A percentile compares a stretch with the other conserved stretches of the same genome.
phyloP scores from a whole-genome alignment of 495 filamentous ascomycete species.

The Aspergillus diversus region DNA sequence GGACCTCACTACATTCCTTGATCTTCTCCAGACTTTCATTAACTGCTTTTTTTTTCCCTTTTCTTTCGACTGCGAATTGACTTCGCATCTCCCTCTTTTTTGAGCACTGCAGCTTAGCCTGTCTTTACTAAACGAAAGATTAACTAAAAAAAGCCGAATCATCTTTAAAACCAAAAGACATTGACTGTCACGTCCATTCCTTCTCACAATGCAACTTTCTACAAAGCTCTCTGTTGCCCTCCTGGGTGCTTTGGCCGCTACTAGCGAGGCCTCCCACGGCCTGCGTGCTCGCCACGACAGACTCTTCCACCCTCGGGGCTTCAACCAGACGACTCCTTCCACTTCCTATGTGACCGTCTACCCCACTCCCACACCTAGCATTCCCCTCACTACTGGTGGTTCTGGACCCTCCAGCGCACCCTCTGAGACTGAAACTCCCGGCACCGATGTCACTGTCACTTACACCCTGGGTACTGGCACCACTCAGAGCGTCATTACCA shows the following conservation, averaged over 20 bases:
- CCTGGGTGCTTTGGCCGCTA: constrained; percentile 51
- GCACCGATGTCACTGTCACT: constrained; percentile 53
- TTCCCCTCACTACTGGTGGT: background rate
- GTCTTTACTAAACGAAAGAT: constrained; percentile 13
- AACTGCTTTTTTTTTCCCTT: constrained; percentile 11
- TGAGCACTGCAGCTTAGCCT: constrained; percentile 2
- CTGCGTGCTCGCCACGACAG: constrained; percentile 38
- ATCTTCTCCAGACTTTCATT: constrained; percentile 49
- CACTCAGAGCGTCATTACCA: constrained; percentile 58
- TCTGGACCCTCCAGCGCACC: constrained; percentile 19
- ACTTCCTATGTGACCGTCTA: constrained; percentile 26
- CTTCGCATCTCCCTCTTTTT: constrained; percentile 44
- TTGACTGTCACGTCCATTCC: constrained; percentile 30
- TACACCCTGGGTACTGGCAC: constrained; percentile 63
- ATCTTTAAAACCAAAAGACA: constrained; percentile 24
- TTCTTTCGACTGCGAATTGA: constrained; percentile 45
- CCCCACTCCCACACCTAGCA: constrained; percentile 19
- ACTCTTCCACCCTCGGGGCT: constrained; percentile 26
- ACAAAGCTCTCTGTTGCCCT: constrained; percentile 53
- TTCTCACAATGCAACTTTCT: constrained; percentile 42
- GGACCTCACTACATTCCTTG: constrained; percentile 28
- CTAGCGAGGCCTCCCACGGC: constrained; percentile 45
- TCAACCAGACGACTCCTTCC: constrained; percentile 17
- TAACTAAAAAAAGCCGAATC: background rate
- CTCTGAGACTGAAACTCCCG: constrained; percentile 6